These are phyloP conservation scores for Spizellomyces punctatus DNA, from an alignment of 192 early-diverging fungal genomes.

Conservation along the genomic window DNA sequence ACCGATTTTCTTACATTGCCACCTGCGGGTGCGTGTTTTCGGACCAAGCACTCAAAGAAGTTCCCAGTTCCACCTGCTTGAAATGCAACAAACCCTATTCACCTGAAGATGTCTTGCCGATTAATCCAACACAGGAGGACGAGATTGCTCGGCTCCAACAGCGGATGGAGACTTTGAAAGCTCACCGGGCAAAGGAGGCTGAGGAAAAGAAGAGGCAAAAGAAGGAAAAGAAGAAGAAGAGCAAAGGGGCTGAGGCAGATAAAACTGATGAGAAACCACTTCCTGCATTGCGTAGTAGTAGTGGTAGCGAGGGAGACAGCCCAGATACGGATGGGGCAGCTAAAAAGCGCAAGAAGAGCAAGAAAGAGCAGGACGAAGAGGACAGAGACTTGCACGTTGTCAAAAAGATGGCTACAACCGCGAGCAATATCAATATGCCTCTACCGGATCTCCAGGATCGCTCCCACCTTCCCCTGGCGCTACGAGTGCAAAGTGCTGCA, in stretches of 20 bases:
- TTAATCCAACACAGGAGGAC: conserved; percentile 66
- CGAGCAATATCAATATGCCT: conserved; percentile 47
- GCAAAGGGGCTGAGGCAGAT: conserved; percentile 12
- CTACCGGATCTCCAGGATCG: conserved; percentile 46
- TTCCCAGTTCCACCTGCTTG: conserved; percentile 65
- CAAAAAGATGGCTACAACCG: neutral
- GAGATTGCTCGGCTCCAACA: conserved; percentile 64
- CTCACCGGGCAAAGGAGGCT: conserved; percentile 48
- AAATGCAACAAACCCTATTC: conserved; percentile 66
- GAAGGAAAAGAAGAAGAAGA: conserved; percentile 40
- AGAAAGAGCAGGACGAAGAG: conserved; percentile 23
- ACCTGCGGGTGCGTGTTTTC: conserved; percentile 82
- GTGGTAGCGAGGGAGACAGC: conserved; percentile 33
- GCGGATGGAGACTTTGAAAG: conserved; percentile 58
- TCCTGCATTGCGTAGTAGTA: conserved; percentile 9
- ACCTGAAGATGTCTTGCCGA: conserved; percentile 59
- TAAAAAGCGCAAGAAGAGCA: conserved; percentile 41
- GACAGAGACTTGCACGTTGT: conserved; percentile 7
- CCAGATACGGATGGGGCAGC: conserved; percentile 31
- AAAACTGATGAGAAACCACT: neutral
- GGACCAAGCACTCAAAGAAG: conserved; percentile 73
- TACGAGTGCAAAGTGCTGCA: conserved; percentile 40
- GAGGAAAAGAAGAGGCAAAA: conserved; percentile 47
- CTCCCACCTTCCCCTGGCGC: conserved; percentile 10
- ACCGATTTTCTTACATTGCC: conserved; percentile 52